These are phyloP conservation scores for Aspergillus quadrilineatus DNA, from an alignment of 2,329 filamentous ascomycete genomes.

Conservation along the genomic window DNA sequence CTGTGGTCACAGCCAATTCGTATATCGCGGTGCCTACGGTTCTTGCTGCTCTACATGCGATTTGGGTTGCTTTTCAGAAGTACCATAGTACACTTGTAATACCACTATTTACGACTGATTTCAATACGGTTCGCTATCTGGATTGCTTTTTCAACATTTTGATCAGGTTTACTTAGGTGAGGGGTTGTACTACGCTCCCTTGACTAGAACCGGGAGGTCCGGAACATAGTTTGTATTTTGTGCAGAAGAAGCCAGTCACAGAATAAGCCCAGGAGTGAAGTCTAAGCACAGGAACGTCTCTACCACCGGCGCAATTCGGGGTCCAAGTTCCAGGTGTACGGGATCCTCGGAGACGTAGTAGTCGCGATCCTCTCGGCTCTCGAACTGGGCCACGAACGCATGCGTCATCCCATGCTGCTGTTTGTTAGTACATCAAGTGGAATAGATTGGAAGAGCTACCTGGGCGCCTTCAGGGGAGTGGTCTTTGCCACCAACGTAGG, in stretches of 20 bases:
- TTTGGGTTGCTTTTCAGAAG: too few species aligned
- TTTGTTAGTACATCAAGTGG: neutral
- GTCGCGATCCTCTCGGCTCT: slow-evolving; percentile 60
- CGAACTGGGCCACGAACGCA: slow-evolving; percentile 68
- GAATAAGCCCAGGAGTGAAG: neutral
- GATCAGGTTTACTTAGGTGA: too few species aligned
- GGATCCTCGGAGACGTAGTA: slow-evolving; percentile 69
- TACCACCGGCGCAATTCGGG: neutral
- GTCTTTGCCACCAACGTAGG: slow-evolving; percentile 17
- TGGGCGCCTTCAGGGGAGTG: slow-evolving; percentile 50
- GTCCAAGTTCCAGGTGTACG: slow-evolving; percentile 58
- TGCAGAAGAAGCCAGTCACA: neutral
- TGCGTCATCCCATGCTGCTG: slow-evolving; percentile 64
- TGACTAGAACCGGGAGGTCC: too few species aligned
- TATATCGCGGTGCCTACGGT: too few species aligned
- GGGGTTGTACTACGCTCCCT: too few species aligned
- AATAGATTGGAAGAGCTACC: slow-evolving; percentile 40
- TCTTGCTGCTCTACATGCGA: too few species aligned
- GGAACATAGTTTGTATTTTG: too few species aligned
- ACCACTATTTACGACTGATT: too few species aligned
- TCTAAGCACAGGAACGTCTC: neutral
- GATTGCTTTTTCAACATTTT: too few species aligned
- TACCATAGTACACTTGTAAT: too few species aligned
- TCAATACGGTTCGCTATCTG: too few species aligned
- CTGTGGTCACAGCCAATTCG: too few species aligned